Base-by-base conservation (phyloP, 2,329 filamentous ascomycete genomes). In the Fulvia fulva region DNA sequence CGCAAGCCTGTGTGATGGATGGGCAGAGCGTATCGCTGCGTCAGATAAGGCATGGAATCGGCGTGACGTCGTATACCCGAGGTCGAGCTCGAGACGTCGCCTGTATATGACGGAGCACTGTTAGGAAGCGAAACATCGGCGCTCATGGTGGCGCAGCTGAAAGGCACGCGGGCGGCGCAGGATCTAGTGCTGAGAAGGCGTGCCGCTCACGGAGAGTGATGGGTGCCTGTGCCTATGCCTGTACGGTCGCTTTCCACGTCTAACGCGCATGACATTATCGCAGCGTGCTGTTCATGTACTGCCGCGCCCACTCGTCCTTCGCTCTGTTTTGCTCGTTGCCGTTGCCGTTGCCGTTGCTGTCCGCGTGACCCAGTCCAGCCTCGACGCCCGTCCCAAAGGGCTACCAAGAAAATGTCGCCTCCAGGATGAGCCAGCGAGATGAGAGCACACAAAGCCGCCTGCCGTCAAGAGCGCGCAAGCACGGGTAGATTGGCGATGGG, bases 191-290 rank as follows among this genome's bases (percentile, higher is more conserved):
- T 58, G 55, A 58, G 50, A 59, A 59, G 59, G 59, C 51, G 53
- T 58, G 59, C 59, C 46, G 59, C 56, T 73, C 68, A 72, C 67
- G 64, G 65, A 57, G 61, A 57, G 51, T 65, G 67, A 62, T 62
- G 64, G 55, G 68, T 71, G 62, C 69, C 72, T 64, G 68, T 71
- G 62, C 69, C 72, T 64, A 73, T 71, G 62, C 71, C 71, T 68
- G 67, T 71, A 64, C 68, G 70, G 69, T 67, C 64, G 60, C 63
- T 64, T 54, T 69, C 65, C 61, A 63, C 62, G 58, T 65, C 60
- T 41, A 61, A 61, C 62, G 60, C 67, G 65, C 66, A 67, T 67
- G 66, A 69, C 70, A 71, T 71, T 49, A 51, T 61, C 59, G 58
- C 58, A 60, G 53, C 51, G 43, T 58, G 30, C 58, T 37, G 55